A percentile compares a stretch with the other conserved stretches of the same genome.
phyloP scores from a whole-genome alignment of 805 yeast species.

The Hanseniaspora nectarophila region DNA sequence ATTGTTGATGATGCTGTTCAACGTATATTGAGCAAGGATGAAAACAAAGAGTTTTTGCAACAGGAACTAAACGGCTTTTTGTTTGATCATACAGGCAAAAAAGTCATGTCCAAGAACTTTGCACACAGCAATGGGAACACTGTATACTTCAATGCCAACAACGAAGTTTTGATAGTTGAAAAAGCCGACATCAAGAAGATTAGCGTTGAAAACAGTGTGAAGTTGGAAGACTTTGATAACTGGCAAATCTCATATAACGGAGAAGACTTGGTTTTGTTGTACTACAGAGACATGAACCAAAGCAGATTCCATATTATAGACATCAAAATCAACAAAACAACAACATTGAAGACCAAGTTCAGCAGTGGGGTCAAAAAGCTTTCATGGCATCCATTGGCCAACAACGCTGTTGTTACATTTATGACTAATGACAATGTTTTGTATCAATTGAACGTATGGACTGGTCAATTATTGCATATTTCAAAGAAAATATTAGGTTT shows the following conservation, averaged over 20 bases:
- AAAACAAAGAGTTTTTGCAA: not conserved
- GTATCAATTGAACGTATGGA: slow-evolving; percentile 23
- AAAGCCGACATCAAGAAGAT: not conserved
- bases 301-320: slow-evolving; percentile 14
- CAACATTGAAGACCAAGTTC: not conserved
- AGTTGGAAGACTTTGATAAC: not conserved
- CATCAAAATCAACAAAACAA: slow-evolving; percentile 17
- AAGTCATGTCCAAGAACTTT: not conserved
- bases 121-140: not conserved
- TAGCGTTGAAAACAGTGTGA: not conserved
- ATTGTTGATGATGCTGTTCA: not conserved
- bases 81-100: not conserved
- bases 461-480: not conserved
- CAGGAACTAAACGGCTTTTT: slow-evolving; percentile 17
- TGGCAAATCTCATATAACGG: slow-evolving; percentile 5
- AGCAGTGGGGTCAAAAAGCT: slow-evolving; percentile 27
- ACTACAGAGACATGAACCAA: not conserved
- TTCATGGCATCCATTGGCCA: slow-evolving; percentile 35
- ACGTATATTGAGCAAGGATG: not conserved
- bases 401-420: slow-evolving; percentile 3
- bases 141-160: not conserved
- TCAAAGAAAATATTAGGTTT: not conserved
- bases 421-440: slow-evolving; percentile 18
- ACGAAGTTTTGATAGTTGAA: not conserved
- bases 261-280: slow-evolving; percentile 2